Conservation (phyloP, 2,329 filamentous ascomycete species). For the Stemphylium vesicarium region DNA sequence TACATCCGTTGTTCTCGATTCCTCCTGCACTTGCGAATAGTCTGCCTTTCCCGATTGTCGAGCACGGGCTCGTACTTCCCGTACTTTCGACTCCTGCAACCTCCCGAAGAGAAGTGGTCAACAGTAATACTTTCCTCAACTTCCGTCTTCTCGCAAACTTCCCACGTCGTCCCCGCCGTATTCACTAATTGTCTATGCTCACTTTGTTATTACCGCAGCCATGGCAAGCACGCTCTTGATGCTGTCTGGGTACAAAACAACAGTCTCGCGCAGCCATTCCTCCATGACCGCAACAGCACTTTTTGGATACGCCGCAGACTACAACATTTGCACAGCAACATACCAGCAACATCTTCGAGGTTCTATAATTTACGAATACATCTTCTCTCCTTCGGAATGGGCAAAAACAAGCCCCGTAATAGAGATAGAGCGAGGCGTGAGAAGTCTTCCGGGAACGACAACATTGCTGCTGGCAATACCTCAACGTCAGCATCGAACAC, state of each 20-base stretch:
- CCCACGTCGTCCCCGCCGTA: not conserved
- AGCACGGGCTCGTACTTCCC: not conserved
- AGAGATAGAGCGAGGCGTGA: constrained; percentile 7
- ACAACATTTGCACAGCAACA: constrained; percentile 30
- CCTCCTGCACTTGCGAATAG: not conserved
- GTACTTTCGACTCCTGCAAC: constrained; percentile 4
- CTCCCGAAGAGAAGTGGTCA: constrained; percentile 5
- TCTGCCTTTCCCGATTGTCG: not conserved
- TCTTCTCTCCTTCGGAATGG: constrained; percentile 28
- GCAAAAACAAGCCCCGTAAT: constrained; percentile 14
- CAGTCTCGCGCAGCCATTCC: not conserved
- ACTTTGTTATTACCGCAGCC: not conserved
- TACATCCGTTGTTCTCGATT: not conserved
- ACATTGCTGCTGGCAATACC: not conserved
- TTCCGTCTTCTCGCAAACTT: not conserved
- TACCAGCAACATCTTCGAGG: constrained; percentile 30
- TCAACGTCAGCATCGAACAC: not conserved
- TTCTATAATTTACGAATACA: constrained; percentile 31
- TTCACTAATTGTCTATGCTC: not conserved
- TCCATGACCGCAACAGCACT: constrained; percentile 15
- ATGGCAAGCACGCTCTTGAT: constrained; percentile 17
- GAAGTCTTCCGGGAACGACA: not conserved
- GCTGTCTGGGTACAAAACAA: not conserved
- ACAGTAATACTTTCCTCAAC: not conserved
- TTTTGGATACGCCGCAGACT: constrained; percentile 15